These are phyloP conservation scores for Amauroascus niger DNA, from an alignment of 2,329 filamentous ascomycete species.

Conservation along the genomic window DNA sequence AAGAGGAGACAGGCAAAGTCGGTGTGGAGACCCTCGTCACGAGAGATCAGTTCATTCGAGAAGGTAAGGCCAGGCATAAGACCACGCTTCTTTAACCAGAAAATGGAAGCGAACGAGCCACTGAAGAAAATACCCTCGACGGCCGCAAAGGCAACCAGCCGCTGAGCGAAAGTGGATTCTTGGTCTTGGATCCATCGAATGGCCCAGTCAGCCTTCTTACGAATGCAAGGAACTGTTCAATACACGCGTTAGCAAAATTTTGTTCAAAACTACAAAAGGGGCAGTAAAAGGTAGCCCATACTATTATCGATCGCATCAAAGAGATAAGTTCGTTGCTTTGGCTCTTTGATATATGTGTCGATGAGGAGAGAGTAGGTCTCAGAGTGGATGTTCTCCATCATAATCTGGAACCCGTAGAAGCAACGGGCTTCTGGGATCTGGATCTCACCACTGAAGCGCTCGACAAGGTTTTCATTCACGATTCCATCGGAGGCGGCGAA, in stretches of 20 bases:
- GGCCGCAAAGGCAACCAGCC: constrained; percentile 90
- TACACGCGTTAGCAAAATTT: constrained; percentile 22
- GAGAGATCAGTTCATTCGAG: constrained; percentile 99
- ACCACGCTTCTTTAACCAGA: constrained; percentile 99
- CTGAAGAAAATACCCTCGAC: constrained; percentile 99
- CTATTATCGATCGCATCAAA: constrained; percentile 99
- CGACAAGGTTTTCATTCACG: constrained; percentile 97
- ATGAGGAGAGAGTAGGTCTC: constrained; percentile 99
- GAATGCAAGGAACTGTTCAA: constrained; percentile 87
- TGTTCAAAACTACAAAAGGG: not conserved
- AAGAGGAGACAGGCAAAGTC: constrained; percentile 97
- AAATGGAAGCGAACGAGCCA: constrained; percentile 96
- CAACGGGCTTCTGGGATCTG: constrained; percentile 96
- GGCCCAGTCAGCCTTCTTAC: constrained; percentile 98
- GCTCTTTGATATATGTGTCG: constrained; percentile 98
- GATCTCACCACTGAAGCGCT: constrained; percentile 94
- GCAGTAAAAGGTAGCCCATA: constrained; percentile 40
- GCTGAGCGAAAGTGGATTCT: constrained; percentile 88
- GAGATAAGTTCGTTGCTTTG: constrained; percentile 81
- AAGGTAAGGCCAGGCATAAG: constrained; percentile 98
- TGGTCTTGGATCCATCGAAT: constrained; percentile 89
- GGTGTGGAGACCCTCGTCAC: constrained; percentile 98
- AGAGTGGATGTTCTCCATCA: constrained; percentile 99
- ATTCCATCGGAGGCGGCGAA: constrained; percentile 98
- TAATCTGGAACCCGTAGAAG: constrained; percentile 99